Evolutionary conservation across 495 filamentous ascomycete genomes (phyloP).

Genomic region (Friedmanniomyces endolithicus): DNA sequence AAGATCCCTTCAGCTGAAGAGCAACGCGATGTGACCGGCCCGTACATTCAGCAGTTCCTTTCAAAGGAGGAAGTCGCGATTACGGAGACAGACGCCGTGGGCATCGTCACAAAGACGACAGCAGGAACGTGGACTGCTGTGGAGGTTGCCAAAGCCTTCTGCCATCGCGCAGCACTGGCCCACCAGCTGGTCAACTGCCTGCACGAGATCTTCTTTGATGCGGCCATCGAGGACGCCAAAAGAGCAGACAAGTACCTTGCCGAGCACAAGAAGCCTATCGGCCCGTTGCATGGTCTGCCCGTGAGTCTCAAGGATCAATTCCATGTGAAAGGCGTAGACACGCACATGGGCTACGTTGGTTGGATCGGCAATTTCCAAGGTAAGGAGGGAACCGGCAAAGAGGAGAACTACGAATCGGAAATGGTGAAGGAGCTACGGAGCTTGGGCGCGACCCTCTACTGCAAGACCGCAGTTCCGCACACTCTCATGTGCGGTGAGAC

Average conservation of each 20-base stretch:
- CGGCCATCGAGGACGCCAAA: conserved; percentile 26
- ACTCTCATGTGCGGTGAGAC: conserved; percentile 51
- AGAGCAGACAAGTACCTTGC: conserved; percentile 27
- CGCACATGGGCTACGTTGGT: conserved; percentile 45
- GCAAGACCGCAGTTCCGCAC: conserved; percentile 52
- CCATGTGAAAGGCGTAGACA: conserved; percentile 52
- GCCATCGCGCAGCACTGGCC: conserved; percentile 31
- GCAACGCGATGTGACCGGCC: conserved; percentile 49
- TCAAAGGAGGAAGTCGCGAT: conserved; percentile 39
- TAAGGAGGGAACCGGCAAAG: conserved; percentile 24
- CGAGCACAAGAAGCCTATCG: conserved; percentile 25
- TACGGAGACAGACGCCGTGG: conserved; percentile 31
- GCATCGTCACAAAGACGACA: conserved; percentile 26
- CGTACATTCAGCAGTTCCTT: conserved; percentile 47
- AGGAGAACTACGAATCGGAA: conserved; percentile 28
- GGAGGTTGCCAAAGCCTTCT: conserved; percentile 32
- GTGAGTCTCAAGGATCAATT: conserved; percentile 61
- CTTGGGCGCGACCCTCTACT: conserved; percentile 50
- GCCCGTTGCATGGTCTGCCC: conserved; percentile 53
- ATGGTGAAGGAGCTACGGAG: conserved; percentile 37
- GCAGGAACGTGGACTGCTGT: conserved; percentile 31
- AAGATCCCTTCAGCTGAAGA: conserved; percentile 38
- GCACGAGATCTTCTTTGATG: conserved; percentile 31
- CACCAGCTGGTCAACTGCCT: conserved; percentile 37
- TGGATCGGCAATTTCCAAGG: conserved; percentile 34